Base-by-base conservation (phyloP, 2,329 filamentous ascomycete genomes). In the Colletotrichum tanaceti region DNA sequence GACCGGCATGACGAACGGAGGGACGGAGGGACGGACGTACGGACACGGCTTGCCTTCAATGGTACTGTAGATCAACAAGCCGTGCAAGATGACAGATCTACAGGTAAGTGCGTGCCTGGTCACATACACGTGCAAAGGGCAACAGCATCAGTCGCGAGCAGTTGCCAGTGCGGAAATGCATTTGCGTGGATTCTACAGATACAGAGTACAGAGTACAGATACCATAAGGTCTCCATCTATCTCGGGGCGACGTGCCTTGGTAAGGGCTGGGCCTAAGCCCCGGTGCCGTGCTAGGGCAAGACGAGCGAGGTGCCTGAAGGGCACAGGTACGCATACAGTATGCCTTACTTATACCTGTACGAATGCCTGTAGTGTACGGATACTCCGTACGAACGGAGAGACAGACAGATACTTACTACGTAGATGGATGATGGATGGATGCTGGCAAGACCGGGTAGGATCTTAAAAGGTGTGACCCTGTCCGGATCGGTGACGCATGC, bases 191-290 rank as follows among this genome's bases (percentile, higher is more conserved):
- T 16, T 55, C 39, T 35, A 16, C 38, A n/a, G n/a, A n/a, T n/a
- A n/a, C n/a, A n/a, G n/a, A n/a, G n/a, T n/a, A n/a, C n/a, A n/a
- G n/a, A n/a, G n/a, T n/a, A n/a, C n/a, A n/a, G n/a, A n/a, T n/a
- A n/a, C n/a, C 41, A 16, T 44, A 24, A 43, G 24, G 20, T 14
- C 39, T 58, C 28, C 28, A 28, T 59, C 54, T 47, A 46, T 59
- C 39, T 54, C 54, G 65, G n/a, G 65, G n/a, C 65, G 39, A 67
- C 52, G n/a, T 58, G 60, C 53, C 43, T 54, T 38, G 24, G 54
- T 24, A 24, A 58, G 44, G 28, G 49, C 28, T 32, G 28, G 28
- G 46, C 24, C 46, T 22, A 59, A 58, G 54, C 14, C 39, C 47
- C 54, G 60, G 61, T 58, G 41, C 54, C 54, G 22, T 41, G 53